These are phyloP conservation scores for Kodamaea kakaduensis DNA, from an alignment of 805 yeast species.

Conservation along the genomic window DNA sequence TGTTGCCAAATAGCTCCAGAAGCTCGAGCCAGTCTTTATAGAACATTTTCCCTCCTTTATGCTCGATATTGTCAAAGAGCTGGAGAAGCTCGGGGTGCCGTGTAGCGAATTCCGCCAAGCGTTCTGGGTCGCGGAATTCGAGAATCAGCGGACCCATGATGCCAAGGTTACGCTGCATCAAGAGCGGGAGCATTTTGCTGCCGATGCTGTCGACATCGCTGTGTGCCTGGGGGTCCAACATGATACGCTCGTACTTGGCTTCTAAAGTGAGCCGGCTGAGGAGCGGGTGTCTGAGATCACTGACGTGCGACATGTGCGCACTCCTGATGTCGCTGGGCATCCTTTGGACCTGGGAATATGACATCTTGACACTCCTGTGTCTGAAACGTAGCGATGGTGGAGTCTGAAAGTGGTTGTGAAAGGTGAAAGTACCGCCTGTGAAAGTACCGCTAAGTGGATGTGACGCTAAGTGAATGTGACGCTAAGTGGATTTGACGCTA, in stretches of 20 bases:
- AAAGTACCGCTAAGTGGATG: too few species aligned
- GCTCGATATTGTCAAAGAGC: slow-evolving; percentile 7
- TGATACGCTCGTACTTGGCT: slow-evolving; percentile 4
- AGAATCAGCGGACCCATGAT: slow-evolving; percentile 5
- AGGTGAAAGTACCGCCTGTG: too few species aligned
- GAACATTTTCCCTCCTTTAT: slow-evolving; percentile 4
- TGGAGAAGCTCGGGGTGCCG: slow-evolving; percentile 6
- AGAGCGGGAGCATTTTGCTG: slow-evolving; percentile 3
- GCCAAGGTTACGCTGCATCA: slow-evolving; percentile 4
- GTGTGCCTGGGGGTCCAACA: slow-evolving; percentile 4
- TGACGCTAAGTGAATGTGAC: too few species aligned
- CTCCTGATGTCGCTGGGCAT: slow-evolving; percentile 3
- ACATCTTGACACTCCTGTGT: too few species aligned
- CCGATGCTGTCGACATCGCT: slow-evolving; percentile 3
- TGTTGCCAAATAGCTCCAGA: slow-evolving; percentile 5
- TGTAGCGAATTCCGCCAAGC: slow-evolving; percentile 4
- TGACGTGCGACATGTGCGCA: slow-evolving; percentile 3
- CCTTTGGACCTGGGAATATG: slow-evolving; percentile 3
- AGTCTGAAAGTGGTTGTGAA: too few species aligned
- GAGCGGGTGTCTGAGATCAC: slow-evolving; percentile 2
- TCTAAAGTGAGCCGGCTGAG: slow-evolving; percentile 2
- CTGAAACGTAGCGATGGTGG: too few species aligned
- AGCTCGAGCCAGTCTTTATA: slow-evolving; percentile 5
- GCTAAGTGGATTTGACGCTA: too few species aligned
- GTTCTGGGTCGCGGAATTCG: slow-evolving; percentile 5